phyloP scores from a whole-genome alignment of 1,139 yeast genomes.

The Blastobotrys raffinosifermentans region DNA sequence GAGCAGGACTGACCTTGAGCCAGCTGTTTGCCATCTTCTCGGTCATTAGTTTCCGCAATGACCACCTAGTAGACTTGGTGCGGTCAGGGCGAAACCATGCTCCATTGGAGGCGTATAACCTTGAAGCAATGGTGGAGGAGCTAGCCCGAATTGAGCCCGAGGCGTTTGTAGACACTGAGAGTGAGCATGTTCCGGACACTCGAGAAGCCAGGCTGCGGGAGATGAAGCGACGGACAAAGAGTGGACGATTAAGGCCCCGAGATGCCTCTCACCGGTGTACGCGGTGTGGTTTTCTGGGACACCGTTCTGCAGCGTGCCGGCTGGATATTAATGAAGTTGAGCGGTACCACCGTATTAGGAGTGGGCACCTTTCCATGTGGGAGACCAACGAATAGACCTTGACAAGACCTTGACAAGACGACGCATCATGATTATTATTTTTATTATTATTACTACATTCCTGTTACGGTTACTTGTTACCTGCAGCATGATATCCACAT shows the following conservation, averaged over 20 bases:
- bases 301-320: constrained; percentile 10
- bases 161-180: constrained; percentile 10
- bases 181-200: constrained; percentile 10
- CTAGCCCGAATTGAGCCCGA: constrained; percentile 10
- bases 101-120: constrained; percentile 10
- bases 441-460: too few species aligned
- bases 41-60: constrained; percentile 9
- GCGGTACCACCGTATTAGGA: constrained; percentile 6
- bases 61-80: constrained; percentile 9
- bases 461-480: too few species aligned
- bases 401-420: too few species aligned
- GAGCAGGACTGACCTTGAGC: constrained; percentile 10
- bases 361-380: too few species aligned
- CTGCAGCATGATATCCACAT: too few species aligned
- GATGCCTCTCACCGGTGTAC: constrained; percentile 13
- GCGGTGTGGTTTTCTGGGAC: constrained; percentile 12
- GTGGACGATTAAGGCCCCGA: constrained; percentile 10
- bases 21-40: constrained; percentile 12
- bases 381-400: too few species aligned
- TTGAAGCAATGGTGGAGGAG: constrained; percentile 7
- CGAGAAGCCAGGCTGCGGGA: constrained; percentile 8
- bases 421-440: too few species aligned
- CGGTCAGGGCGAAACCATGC: constrained; percentile 7
- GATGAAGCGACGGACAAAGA: constrained; percentile 2
- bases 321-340: constrained; percentile 11